Evolutionary conservation across 2,329 filamentous ascomycete genomes (phyloP), one percentile per base, ranked within the genome.

Genomic region (Penicillium aurantiogriseum): DNA sequence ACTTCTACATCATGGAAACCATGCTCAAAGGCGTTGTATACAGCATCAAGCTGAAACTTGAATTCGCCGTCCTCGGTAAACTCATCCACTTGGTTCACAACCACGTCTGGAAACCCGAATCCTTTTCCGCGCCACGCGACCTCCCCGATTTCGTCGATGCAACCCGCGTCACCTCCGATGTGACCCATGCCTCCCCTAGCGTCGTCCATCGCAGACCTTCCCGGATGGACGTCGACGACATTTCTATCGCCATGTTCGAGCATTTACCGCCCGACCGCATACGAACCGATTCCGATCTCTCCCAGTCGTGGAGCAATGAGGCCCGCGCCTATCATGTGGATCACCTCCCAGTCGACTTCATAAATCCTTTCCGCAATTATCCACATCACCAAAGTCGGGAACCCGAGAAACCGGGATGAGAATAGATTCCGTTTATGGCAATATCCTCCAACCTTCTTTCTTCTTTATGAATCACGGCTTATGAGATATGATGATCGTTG

Each of bases 1-100:
- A 77, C 51, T 68, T 73, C 23, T 80, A 79, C 57, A 75, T 77
- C 57, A 74, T 79, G 64, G 78, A 80, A 59, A 79, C 77, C 21
- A 78, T 77, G 60, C 67, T 79, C 51, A 80, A 80, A 64, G 76
- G 76, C 29, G 72, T 75, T 45, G 69, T 80, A 50, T 80, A 80
- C 68, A 79, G 77, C 64, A 72, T 80, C 69, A 80, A 80, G 63
- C 64, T 80, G 47, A 80, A 80, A 58, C 74, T 80, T n/a, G 78
- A 80, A 62, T 80, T 80, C 61, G 78, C 78, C 21, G 77, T 80
- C 27, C 71, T 80, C 7, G 76, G 76, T 25, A 76, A 79, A 67
- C 66, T 79, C 23, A 72, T 80, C 49, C 69, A 74, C 44, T 67
- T 79, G 40, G 77, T 78, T 39, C 71, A 70, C 56, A 66, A 67